Base-by-base conservation (phyloP, 73 alveolate genomes). In the Durusdinium trenchii region DNA sequence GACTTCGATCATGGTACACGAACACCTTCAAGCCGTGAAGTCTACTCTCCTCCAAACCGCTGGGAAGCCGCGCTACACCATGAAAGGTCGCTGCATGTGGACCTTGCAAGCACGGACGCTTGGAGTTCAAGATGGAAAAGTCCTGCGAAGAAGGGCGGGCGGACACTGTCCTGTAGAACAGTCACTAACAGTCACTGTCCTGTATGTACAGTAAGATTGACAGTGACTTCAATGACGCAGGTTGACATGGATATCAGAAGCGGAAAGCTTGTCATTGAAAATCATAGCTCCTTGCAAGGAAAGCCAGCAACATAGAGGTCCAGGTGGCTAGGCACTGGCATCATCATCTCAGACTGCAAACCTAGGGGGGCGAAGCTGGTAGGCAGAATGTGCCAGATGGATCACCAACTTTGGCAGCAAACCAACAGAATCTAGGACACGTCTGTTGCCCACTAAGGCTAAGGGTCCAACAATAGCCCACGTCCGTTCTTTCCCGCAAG, bases 301-400 rank as follows among this genome's bases (percentile, higher is more conserved):
- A 91, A 91, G 57, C 98, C 98, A 1, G 98, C 98, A 42, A 91
- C 98, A 38, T 91, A 91, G 69, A 91, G 42, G 78, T 91, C 98
- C 98, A 91, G 45, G n/a, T 48, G 9, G 61, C 42, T n/a, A n/a
- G 98, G 98, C 42, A 91, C 98, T 50, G 76, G 78, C 5, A 91
- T 78, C 86, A 28, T 28, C 45, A 16, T 35, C 51, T 91, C 46
- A 3, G 98, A 61, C 73, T 51, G 73, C 14, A 84, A 51, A 45
- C 94, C 79, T 64, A 38, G n/a, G n/a, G n/a, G n/a, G n/a, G n/a
- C n/a, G n/a, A n/a, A n/a, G n/a, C n/a, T n/a, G n/a, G n/a, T n/a
- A n/a, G n/a, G n/a, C n/a, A n/a, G n/a, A n/a, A n/a, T n/a, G n/a
- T n/a, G n/a, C n/a, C n/a, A n/a, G n/a, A n/a, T n/a, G 78, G 1